These are phyloP conservation scores for Arabis alpina DNA, from an alignment of 345 rosid species.

Conservation along the genomic window DNA sequence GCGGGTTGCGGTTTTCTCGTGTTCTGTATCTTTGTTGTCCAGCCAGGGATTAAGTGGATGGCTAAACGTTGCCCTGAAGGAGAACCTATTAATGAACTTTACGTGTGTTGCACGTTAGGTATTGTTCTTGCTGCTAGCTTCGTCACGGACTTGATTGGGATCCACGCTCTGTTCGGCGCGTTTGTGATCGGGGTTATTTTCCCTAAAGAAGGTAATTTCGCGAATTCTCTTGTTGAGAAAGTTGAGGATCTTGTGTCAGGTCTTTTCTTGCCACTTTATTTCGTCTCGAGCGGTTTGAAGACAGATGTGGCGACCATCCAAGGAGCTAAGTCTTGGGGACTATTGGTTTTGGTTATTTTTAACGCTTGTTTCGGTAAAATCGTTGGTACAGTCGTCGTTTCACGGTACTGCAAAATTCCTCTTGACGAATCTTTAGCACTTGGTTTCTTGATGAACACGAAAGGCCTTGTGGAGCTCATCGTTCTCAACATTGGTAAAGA, in stretches of 20 bases:
- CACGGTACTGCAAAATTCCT: slow-evolving; percentile 52
- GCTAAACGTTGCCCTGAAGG: slow-evolving; percentile 46
- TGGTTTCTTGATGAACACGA: slow-evolving; percentile 71
- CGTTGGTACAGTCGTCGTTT: slow-evolving; percentile 53
- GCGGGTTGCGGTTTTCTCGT: slow-evolving; percentile 51
- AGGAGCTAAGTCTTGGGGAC: slow-evolving; percentile 55
- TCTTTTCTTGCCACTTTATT: slow-evolving; percentile 58
- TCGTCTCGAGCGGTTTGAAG: slow-evolving; percentile 61
- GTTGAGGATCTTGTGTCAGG: slow-evolving; percentile 62
- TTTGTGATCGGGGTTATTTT: slow-evolving; percentile 57
- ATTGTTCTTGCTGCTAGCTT: slow-evolving; percentile 58
- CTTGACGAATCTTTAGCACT: slow-evolving; percentile 56
- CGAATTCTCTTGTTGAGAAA: slow-evolving; percentile 48
- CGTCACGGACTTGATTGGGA: slow-evolving; percentile 57
- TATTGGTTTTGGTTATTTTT: slow-evolving; percentile 53
- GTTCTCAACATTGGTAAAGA: slow-evolving; percentile 73
- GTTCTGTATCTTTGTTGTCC: slow-evolving; percentile 41
- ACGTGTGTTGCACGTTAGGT: slow-evolving; percentile 52
- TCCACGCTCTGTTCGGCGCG: slow-evolving; percentile 61
- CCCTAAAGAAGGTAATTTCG: slow-evolving; percentile 55
- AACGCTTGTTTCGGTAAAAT: slow-evolving; percentile 64
- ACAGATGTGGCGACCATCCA: slow-evolving; percentile 53
- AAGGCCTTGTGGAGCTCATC: slow-evolving; percentile 49
- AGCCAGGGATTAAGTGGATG: slow-evolving; percentile 37
- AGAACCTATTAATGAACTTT: slow-evolving; percentile 45